Conservation (phyloP, 768 basidiomycete species). For the Auriscalpium vulgare region DNA sequence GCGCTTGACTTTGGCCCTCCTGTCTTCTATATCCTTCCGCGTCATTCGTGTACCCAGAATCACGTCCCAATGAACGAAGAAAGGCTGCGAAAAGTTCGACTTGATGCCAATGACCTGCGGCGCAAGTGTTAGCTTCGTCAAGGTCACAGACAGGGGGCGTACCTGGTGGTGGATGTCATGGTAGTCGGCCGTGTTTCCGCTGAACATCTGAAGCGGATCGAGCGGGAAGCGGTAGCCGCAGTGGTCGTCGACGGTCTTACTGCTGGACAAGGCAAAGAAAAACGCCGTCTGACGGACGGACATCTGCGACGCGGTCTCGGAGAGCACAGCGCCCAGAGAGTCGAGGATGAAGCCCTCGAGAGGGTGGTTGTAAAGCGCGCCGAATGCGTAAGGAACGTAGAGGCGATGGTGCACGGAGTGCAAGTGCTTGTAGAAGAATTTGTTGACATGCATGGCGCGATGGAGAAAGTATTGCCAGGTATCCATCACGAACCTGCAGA, state of each 20-base stretch:
- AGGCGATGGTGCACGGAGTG: slow-evolving; percentile 95
- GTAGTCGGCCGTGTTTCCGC: slow-evolving; percentile 88
- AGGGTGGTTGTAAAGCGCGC: slow-evolving; percentile 96
- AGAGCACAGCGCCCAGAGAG: slow-evolving; percentile 68
- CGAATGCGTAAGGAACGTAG: slow-evolving; percentile 95
- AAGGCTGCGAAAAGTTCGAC: slow-evolving; percentile 92
- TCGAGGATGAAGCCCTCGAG: slow-evolving; percentile 91
- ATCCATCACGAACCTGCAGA: slow-evolving; percentile 79
- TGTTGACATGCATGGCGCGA: slow-evolving; percentile 84
- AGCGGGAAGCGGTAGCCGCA: slow-evolving; percentile 87
- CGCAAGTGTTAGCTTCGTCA: background rate
- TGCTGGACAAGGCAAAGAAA: slow-evolving; percentile 73
- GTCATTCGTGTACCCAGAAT: slow-evolving; percentile 83
- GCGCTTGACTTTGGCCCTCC: slow-evolving; percentile 18
- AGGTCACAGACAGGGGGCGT: slow-evolving; percentile 11
- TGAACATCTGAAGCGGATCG: slow-evolving; percentile 85
- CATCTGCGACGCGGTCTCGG: slow-evolving; percentile 62
- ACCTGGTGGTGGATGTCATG: slow-evolving; percentile 98
- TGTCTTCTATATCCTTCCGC: slow-evolving; percentile 51
- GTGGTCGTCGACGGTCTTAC: slow-evolving; percentile 95
- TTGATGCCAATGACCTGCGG: slow-evolving; percentile 75
- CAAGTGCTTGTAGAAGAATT: slow-evolving; percentile 82
- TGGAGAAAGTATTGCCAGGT: slow-evolving; percentile 99
- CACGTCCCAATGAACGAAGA: slow-evolving; percentile 91
- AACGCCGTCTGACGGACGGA: slow-evolving; percentile 76